Conservation (phyloP, 1,139 yeast species). For the Debaryomyces coudertii region DNA sequence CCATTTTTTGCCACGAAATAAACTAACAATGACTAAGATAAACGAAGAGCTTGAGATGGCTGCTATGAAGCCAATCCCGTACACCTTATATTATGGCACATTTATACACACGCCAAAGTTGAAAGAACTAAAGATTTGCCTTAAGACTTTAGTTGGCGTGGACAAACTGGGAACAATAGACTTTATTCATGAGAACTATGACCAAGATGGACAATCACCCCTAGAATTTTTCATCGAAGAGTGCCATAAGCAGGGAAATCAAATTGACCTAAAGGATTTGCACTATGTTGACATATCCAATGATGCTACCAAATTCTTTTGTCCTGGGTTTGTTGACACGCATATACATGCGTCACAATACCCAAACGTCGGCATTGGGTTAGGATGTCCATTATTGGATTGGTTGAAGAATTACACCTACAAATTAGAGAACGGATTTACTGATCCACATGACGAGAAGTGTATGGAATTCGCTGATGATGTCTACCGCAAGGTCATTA, state of each 20-base stretch:
- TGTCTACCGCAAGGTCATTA: constrained; percentile 67
- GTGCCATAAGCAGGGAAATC: constrained; percentile 3
- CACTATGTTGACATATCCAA: constrained; percentile 33
- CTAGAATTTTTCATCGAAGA: constrained; percentile 15
- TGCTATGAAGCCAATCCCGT: constrained; percentile 25
- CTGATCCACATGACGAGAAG: constrained; percentile 36
- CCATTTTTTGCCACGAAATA: neutral
- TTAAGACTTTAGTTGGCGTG: constrained; percentile 40
- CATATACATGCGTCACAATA: constrained; percentile 97
- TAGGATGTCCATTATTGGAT: constrained; percentile 79
- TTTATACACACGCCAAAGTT: constrained; percentile 41
- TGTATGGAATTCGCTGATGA: constrained; percentile 56
- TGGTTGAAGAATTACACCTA: constrained; percentile 90
- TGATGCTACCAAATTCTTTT: constrained; percentile 54
- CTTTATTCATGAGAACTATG: constrained; percentile 26
- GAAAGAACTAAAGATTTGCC: constrained; percentile 29
- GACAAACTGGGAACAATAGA: constrained; percentile 35
- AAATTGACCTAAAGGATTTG: constrained; percentile 17
- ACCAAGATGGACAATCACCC: neutral
- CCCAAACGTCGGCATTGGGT: constrained; percentile 92
- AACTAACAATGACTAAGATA: neutral
- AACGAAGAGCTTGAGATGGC: neutral
- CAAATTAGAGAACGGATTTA: constrained; percentile 68
- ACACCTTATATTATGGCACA: constrained; percentile 41
- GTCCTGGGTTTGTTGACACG: constrained; percentile 94